Evolutionary conservation across 2,329 filamentous ascomycete species (phyloP).

Genomic region (Colletotrichum salicis): DNA sequence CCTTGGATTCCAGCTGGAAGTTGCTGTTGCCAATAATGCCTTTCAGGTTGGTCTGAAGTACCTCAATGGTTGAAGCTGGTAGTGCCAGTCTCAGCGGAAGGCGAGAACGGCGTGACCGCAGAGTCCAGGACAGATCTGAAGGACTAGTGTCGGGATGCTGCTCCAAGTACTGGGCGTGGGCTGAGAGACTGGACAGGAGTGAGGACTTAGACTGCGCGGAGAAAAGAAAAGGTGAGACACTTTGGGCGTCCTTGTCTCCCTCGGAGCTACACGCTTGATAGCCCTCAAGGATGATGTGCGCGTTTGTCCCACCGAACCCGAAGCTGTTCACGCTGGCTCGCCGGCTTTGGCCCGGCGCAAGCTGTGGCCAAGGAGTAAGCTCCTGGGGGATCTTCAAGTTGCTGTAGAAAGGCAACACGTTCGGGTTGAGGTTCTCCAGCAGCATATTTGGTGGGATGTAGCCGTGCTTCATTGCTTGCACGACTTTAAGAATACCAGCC

Average conservation of each 20-base stretch:
- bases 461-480: constrained; percentile 37
- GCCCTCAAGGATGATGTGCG: constrained; percentile 50
- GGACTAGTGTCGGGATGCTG: neutral
- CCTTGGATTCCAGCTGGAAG: neutral
- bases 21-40: neutral
- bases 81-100: neutral
- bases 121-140: neutral
- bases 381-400: constrained; percentile 35
- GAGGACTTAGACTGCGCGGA: constrained; percentile 7
- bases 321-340: constrained; percentile 43
- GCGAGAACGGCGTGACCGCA: neutral
- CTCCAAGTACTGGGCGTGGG: neutral
- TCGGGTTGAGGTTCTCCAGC: constrained; percentile 44
- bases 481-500: constrained; percentile 42
- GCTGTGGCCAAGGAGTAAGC: constrained; percentile 35
- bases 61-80: neutral
- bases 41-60: neutral
- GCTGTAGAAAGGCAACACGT: constrained; percentile 40
- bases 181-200: neutral
- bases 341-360: neutral
- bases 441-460: constrained; percentile 44
- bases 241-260: neutral
- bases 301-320: constrained; percentile 51
- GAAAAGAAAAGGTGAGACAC: neutral
- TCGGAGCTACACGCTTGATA: neutral